Conservation (phyloP, 1,284 basidiomycete genomes). For the Schizopora paradoxa region DNA sequence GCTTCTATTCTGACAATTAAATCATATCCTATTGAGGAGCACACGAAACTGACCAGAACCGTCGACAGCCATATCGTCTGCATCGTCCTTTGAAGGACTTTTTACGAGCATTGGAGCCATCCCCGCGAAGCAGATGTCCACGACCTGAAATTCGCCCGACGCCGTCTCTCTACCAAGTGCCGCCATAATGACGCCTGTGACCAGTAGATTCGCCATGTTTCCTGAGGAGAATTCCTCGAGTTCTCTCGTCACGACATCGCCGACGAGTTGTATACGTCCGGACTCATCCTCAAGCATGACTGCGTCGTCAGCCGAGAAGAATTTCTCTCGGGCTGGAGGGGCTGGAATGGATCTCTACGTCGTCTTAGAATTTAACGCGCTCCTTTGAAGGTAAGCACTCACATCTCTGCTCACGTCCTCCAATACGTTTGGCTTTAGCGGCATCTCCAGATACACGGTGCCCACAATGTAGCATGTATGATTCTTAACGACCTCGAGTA, state of each 20-base stretch:
- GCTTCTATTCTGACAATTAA: conserved; percentile 16
- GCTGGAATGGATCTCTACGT: conserved; percentile 82
- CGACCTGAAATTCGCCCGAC: conserved; percentile 89
- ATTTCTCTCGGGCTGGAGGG: conserved; percentile 70
- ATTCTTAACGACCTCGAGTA: conserved; percentile 85
- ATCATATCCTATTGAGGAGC: conserved; percentile 34
- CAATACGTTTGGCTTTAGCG: conserved; percentile 94
- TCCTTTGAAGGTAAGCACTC: conserved; percentile 28
- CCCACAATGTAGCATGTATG: conserved; percentile 89
- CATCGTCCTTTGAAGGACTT: conserved; percentile 28
- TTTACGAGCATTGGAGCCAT: conserved; percentile 57
- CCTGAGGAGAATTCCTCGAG: conserved; percentile 20
- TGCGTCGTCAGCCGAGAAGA: conserved; percentile 73
- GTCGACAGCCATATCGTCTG: conserved; percentile 38
- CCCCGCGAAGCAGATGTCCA: conserved; percentile 85
- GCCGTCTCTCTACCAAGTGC: conserved; percentile 87
- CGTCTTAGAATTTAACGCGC: conserved; percentile 5
- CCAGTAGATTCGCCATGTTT: conserved; percentile 51
- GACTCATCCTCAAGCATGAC: conserved; percentile 95
- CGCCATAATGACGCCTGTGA: conserved; percentile 89
- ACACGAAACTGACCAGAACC: conserved; percentile 27
- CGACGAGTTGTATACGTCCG: conserved; percentile 85
- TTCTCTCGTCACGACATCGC: conserved; percentile 40
- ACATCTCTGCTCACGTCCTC: conserved; percentile 94
- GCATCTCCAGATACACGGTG: conserved; percentile 98